Evolutionary conservation across 225 moss, liverwort and hornwort species (phyloP).

Genomic region (Marchantia polymorpha): DNA sequence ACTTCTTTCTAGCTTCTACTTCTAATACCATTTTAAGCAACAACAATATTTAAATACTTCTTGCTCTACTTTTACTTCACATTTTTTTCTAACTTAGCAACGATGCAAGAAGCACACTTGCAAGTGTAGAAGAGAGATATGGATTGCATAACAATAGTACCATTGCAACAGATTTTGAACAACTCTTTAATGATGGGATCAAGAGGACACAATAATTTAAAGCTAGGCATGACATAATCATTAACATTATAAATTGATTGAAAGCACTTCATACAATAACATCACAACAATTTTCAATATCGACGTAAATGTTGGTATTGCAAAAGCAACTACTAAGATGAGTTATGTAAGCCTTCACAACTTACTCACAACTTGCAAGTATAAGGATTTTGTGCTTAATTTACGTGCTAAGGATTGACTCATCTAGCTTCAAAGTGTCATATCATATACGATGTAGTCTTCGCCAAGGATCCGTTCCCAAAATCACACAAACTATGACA

Average conservation of each 20-base stretch:
- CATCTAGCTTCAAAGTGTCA: no score
- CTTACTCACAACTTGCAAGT: conserved; percentile 65
- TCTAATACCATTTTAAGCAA: not conserved
- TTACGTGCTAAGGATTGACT: conserved; percentile 67
- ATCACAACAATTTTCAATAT: no score
- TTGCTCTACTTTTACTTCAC: no score
- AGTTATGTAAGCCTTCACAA: not conserved
- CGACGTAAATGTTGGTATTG: no score
- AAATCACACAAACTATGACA: no score
- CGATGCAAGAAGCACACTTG: no score
- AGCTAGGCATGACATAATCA: conserved; percentile 38
- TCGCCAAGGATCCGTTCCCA: no score
- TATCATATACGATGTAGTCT: no score
- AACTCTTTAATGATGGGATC: conserved; percentile 41
- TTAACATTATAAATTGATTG: not conserved
- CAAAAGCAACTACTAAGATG: no score
- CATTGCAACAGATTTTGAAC: conserved; percentile 39
- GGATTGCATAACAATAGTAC: conserved; percentile 21
- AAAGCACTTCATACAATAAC: not conserved
- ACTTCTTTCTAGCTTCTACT: conserved; percentile 9
- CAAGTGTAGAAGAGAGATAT: not conserved
- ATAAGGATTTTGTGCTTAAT: conserved; percentile 38
- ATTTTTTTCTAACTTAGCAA: no score
- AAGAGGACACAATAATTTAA: conserved; percentile 55
- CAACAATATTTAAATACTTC: no score